Conservation (phyloP, 352 stramenopile genomes). For the Pythium rishiriense region DNA sequence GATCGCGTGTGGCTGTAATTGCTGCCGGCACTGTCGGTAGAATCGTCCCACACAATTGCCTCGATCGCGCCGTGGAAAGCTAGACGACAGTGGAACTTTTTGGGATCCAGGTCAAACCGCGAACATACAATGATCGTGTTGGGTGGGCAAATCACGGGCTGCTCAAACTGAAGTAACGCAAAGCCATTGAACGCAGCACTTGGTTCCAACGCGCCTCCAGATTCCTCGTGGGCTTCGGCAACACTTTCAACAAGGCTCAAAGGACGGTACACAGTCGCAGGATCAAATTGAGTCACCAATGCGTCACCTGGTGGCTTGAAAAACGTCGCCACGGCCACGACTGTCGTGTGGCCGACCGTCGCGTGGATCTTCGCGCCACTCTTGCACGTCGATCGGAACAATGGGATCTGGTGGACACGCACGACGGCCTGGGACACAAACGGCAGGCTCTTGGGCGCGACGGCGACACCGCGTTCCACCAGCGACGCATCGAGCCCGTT, state of each 20-base stretch:
- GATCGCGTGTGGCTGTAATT: not conserved
- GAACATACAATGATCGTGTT: constrained; percentile 67
- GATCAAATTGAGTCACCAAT: constrained; percentile 33
- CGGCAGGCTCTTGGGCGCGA: constrained; percentile 51
- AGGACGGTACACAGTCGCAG: constrained; percentile 43
- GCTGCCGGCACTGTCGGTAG: not conserved
- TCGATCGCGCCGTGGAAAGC: constrained; percentile 67
- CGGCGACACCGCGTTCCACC: constrained; percentile 61
- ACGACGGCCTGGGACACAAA: constrained; percentile 58
- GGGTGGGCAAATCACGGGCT: constrained; percentile 54
- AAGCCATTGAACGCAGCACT: constrained; percentile 29
- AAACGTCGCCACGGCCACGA: constrained; percentile 65
- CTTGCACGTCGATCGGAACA: constrained; percentile 56
- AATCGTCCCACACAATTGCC: constrained; percentile 34
- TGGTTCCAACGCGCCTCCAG: not conserved
- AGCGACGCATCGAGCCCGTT: constrained; percentile 57
- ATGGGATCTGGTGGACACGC: constrained; percentile 49
- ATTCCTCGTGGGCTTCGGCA: constrained; percentile 8
- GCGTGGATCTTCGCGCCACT: constrained; percentile 73
- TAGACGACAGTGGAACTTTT: constrained; percentile 62
- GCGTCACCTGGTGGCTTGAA: constrained; percentile 33
- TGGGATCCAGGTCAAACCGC: constrained; percentile 68
- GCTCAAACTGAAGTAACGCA: constrained; percentile 72
- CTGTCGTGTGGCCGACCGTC: constrained; percentile 76
- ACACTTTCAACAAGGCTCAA: constrained; percentile 36